phyloP scores from a whole-genome alignment of 192 early-diverging fungal genomes.

The Backusella tuberculispora region DNA sequence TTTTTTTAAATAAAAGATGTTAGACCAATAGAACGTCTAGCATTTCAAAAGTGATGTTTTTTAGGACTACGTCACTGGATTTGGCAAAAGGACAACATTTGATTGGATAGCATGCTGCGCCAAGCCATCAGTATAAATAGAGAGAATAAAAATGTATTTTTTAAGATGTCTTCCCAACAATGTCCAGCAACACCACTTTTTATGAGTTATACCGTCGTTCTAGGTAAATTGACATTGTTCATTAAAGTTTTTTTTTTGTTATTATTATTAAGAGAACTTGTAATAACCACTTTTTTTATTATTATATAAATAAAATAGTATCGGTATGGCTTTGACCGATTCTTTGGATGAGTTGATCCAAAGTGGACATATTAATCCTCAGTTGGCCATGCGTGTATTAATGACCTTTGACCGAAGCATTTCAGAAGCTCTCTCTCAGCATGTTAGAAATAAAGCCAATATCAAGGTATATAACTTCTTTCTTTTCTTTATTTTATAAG shows the following conservation, averaged over 20 bases:
- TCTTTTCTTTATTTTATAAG: too few species aligned
- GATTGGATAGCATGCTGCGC: conserved; percentile 21
- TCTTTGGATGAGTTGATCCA: conserved; percentile 95
- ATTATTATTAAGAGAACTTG: neutral
- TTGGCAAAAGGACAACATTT: neutral
- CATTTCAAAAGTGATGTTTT: too few species aligned
- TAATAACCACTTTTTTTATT: neutral
- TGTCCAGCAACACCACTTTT: conserved; percentile 27
- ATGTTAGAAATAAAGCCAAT: conserved; percentile 79
- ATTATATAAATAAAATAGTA: conserved; percentile 43
- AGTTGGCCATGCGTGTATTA: conserved; percentile 91
- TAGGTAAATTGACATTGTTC: conserved; percentile 42
- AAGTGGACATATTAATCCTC: conserved; percentile 86
- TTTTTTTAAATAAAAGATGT: too few species aligned
- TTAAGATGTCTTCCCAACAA: conserved; percentile 20
- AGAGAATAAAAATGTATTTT: conserved; percentile 2
- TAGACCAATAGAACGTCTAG: too few species aligned
- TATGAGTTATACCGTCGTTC: conserved; percentile 77
- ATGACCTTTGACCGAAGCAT: conserved; percentile 86
- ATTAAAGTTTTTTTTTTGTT: neutral
- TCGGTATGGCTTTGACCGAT: conserved; percentile 93
- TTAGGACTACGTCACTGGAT: neutral
- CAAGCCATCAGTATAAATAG: conserved; percentile 29
- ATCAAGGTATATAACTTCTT: conserved; percentile 69
- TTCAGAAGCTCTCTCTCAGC: conserved; percentile 80